These are phyloP conservation scores for Sporothrix pallida DNA, from an alignment of 2,329 filamentous ascomycete genomes.

Conservation along the genomic window DNA sequence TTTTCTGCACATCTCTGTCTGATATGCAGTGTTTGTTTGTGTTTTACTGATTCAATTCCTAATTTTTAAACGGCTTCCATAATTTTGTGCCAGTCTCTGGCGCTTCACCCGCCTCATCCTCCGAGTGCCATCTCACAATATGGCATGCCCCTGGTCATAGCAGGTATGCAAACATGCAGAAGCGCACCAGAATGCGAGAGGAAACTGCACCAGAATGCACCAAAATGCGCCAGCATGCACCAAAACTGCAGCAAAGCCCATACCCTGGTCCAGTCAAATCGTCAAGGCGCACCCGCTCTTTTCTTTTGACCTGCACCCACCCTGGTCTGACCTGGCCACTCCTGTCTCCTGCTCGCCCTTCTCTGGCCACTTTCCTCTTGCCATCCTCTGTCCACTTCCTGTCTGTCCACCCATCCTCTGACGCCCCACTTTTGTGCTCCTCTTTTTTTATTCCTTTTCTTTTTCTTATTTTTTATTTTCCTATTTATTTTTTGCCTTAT, in stretches of 20 bases:
- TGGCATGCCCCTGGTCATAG: background rate
- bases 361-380: constrained; percentile 14
- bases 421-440: constrained; percentile 21
- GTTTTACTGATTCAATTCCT: too few relatives aligned
- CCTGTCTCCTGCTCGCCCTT: constrained; percentile 6
- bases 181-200: background rate
- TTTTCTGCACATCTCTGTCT: background rate
- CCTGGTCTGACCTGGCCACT: constrained; percentile 2
- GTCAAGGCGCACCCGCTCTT: constrained; percentile 34
- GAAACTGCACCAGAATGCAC: background rate
- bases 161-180: constrained; percentile 14
- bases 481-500: background rate
- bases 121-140: constrained; percentile 1
- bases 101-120: constrained; percentile 2
- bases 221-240: background rate
- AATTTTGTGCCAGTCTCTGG: constrained; percentile 8
- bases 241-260: background rate
- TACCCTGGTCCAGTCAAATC: constrained; percentile 28
- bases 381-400: background rate
- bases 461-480: constrained; percentile 3
- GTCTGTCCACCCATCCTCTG: constrained; percentile 19
- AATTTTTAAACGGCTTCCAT: background rate
- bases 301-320: too few relatives aligned
- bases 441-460: background rate
- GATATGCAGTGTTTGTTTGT: background rate